Percentiles rank a stretch among this genome's conserved stretches.
Conservation (phyloP, 495 filamentous ascomycete genomes). For the Cercophora sp. region DNA sequence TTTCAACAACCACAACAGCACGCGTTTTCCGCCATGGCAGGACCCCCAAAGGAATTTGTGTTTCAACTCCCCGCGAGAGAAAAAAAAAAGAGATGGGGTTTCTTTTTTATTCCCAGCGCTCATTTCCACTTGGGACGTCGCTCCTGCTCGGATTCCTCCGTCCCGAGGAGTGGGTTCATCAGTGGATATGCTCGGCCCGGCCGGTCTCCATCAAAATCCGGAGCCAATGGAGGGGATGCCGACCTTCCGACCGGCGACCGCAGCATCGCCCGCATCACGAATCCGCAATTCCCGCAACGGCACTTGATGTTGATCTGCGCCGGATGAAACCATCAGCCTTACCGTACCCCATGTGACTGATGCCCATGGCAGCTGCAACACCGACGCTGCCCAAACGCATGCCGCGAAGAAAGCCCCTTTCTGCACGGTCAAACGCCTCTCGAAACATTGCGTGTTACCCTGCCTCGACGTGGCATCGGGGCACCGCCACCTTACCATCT, state of each 20-base stretch:
- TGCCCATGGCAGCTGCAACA: background rate
- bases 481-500: conserved; percentile 1
- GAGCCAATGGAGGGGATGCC: conserved; percentile 5
- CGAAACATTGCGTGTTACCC: background rate
- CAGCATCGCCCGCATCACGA: background rate
- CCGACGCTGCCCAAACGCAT: background rate
- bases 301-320: background rate
- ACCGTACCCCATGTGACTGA: background rate
- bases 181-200: background rate
- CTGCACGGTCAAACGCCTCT: background rate
- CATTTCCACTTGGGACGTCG: too few relatives aligned
- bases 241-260: too few relatives aligned
- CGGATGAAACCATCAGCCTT: conserved; percentile 2
- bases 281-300: background rate
- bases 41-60: background rate
- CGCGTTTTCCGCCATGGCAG: background rate
- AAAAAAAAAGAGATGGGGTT: too few relatives aligned
- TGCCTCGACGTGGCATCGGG: too few relatives aligned
- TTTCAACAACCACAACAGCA: background rate
- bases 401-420: background rate
- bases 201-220: background rate
- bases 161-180: too few relatives aligned
- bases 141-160: too few relatives aligned
- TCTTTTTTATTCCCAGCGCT: too few relatives aligned
- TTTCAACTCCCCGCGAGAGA: too few relatives aligned